Evolutionary conservation across 129 eudicot species (phyloP).

Genomic region (Chrysanthemum makinoi): DNA sequence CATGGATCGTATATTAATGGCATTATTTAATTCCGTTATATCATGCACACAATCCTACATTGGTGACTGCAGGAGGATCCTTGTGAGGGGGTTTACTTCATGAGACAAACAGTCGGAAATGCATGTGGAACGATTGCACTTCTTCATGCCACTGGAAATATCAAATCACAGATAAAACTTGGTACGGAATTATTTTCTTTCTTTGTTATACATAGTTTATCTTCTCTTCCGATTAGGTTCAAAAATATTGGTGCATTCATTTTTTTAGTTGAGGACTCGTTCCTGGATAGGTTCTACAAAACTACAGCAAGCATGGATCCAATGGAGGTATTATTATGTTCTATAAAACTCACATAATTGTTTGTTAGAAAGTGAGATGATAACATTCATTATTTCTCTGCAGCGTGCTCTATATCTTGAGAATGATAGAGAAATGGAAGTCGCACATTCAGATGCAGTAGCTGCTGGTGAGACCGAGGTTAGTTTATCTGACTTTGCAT

Average conservation of each 20-base stretch:
- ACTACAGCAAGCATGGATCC: slow-evolving; percentile 81
- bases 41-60: not conserved
- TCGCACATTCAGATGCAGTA: slow-evolving; percentile 86
- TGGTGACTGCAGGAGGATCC: slow-evolving; percentile 26
- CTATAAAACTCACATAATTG: not conserved
- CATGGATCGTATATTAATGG: no score
- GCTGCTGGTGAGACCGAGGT: slow-evolving; percentile 86
- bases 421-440: slow-evolving; percentile 92
- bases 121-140: slow-evolving; percentile 97
- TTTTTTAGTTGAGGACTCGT: slow-evolving; percentile 69
- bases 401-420: slow-evolving; percentile 88
- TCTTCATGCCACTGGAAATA: slow-evolving; percentile 90
- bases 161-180: slow-evolving; percentile 76
- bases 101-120: slow-evolving; percentile 97
- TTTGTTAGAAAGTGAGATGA: not conserved
- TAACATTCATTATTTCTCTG: not conserved
- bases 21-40: no score
- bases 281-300: slow-evolving; percentile 71
- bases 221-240: no score
- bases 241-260: no score
- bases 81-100: slow-evolving; percentile 65
- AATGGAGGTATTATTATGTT: slow-evolving; percentile 49
- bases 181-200: slow-evolving; percentile 31
- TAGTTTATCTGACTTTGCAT: not conserved
- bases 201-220: no score